phyloP scores from a whole-genome alignment of 202 grass and related monocot species.

The Miscanthus sacchariflorus region DNA sequence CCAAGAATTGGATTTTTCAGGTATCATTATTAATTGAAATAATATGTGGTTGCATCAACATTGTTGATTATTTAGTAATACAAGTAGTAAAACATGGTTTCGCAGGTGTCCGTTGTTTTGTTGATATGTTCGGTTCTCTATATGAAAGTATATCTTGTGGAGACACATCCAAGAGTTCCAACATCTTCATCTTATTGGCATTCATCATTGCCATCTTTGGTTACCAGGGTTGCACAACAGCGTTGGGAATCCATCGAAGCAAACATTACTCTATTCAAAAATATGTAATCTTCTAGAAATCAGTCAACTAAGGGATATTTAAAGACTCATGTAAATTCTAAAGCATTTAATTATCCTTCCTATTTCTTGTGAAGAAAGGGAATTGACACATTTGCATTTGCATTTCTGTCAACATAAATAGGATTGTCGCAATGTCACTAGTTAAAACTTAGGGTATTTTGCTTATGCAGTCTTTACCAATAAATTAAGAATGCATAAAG shows the following conservation, averaged over 20 bases:
- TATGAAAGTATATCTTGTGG: conserved; percentile 80
- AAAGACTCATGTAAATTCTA: background rate
- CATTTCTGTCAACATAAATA: no score
- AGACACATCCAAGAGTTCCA: conserved; percentile 56
- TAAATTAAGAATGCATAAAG: background rate
- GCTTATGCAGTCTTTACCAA: no score
- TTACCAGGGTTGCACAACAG: conserved; percentile 48
- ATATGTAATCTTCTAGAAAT: conserved; percentile 42
- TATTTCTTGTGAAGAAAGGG: background rate
- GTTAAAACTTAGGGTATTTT: no score
- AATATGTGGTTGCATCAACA: background rate
- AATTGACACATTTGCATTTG: no score
- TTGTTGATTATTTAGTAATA: background rate
- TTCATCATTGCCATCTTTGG: conserved; percentile 51
- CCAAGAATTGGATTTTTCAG: conserved; percentile 77
- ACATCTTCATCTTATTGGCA: conserved; percentile 31
- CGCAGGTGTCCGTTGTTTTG: conserved; percentile 52
- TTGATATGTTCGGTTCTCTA: conserved; percentile 71
- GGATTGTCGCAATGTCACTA: no score
- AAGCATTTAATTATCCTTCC: background rate
- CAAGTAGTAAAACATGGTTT: background rate
- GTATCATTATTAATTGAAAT: background rate
- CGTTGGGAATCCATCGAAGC: conserved; percentile 74
- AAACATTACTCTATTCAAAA: conserved; percentile 59
- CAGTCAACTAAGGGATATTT: background rate